These are phyloP conservation scores for Cordyceps cateniannulata DNA, from an alignment of 2,329 filamentous ascomycete species.

Conservation along the genomic window DNA sequence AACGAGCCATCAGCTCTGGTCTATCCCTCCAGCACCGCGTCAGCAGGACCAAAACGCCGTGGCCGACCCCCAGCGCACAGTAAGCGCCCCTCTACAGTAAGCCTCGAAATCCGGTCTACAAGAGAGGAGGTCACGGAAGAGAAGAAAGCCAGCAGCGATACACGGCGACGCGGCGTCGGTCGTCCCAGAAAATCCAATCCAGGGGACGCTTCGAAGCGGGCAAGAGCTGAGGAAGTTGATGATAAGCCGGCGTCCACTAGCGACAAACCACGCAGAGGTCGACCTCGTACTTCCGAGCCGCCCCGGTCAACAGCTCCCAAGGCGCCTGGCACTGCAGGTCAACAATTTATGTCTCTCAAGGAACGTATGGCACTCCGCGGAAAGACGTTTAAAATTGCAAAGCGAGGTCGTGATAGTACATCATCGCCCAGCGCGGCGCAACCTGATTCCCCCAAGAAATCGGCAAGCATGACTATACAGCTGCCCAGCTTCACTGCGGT, in stretches of 20 bases:
- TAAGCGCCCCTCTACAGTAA: neutral
- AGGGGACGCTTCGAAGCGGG: conserved; percentile 16
- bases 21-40: neutral
- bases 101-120: conserved; percentile 19
- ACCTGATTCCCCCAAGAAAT: neutral
- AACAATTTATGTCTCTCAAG: conserved; percentile 46
- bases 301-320: neutral
- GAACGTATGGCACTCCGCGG: conserved; percentile 50
- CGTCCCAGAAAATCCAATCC: conserved; percentile 23
- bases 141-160: conserved; percentile 14
- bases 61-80: conserved; percentile 15
- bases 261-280: conserved; percentile 16
- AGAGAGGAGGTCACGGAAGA: neutral
- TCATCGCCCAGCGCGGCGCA: neutral
- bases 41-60: conserved; percentile 16
- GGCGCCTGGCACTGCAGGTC: conserved; percentile 16
- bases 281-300: conserved; percentile 20
- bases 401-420: conserved; percentile 22
- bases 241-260: neutral
- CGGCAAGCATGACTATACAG: neutral
- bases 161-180: conserved; percentile 18
- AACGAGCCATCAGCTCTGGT: neutral
- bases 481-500: conserved; percentile 5
- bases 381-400: conserved; percentile 46
- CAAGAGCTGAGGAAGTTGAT: neutral